Evolutionary conservation across 495 filamentous ascomycete species (phyloP), one percentile per base, ranked within the genome.

Genomic region (Neurospora terricola): DNA sequence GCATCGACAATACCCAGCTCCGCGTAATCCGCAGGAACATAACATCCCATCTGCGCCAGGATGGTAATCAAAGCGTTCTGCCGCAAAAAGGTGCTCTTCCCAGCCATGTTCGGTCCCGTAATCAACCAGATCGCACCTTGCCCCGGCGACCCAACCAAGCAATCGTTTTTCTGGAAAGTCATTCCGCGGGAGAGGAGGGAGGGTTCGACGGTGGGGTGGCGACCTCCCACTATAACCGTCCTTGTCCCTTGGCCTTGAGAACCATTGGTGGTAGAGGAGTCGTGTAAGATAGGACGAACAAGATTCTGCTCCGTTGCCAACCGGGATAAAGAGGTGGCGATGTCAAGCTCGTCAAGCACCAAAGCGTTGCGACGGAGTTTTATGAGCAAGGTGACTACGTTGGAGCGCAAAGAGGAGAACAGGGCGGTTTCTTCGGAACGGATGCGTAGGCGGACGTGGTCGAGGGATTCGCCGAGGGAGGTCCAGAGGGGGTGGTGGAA

Each of bases 71-170:
- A 84, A 1, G 96, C 96, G 82, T 97, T 98, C 72, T 98, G 96
- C 3, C 96, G 90, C 4, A 99, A 84, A 78, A 96, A 99, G 0
- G 96, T 99, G 78, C 90, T 93, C 82, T 99, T 99, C 38, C 96
- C 96, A 7, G 91, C 96, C 96, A 99, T 99, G 83, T 99, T 99
- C n/a, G 96, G 96, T 0, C 96, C 96, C 1, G 95, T 98, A 75
- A 99, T 92, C 36, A 99, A 87, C 91, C 93, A 95, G 54, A 94
- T 86, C 4, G 88, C 84, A 75, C 95, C 91, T 45, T 84, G 77
- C 34, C 84, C 86, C 9, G 73, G 75, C 5, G 71, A 43, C 59
- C 91, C 91, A 18, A 98, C 81, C 59, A 92, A 86, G 84, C 94
- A 96, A 81, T 97, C 93, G 72, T 99, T 99, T 70, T 89, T 87